These are phyloP conservation scores for Crassisporium funariophilum DNA, from an alignment of 768 basidiomycete genomes.

Conservation along the genomic window DNA sequence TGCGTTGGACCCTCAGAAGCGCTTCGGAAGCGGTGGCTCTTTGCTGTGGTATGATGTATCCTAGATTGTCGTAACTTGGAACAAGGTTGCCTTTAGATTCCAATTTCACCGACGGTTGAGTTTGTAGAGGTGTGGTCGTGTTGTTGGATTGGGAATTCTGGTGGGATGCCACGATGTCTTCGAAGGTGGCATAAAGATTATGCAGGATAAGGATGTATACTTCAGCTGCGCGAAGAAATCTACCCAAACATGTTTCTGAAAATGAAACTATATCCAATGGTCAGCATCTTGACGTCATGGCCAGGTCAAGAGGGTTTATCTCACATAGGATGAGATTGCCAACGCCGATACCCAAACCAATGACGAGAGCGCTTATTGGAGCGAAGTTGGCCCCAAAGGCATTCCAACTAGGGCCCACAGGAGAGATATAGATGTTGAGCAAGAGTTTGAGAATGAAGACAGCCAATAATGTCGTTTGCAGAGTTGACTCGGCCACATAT, in stretches of 20 bases:
- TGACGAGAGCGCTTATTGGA: conserved; percentile 51
- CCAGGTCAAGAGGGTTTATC: conserved; percentile 28
- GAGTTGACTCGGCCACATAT: conserved; percentile 58
- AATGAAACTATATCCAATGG: conserved; percentile 52
- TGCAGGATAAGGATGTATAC: conserved; percentile 64
- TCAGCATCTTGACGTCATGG: conserved; percentile 1
- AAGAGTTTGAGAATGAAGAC: conserved; percentile 65
- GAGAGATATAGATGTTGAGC: conserved; percentile 55
- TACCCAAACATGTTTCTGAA: conserved; percentile 70
- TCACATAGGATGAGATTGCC: conserved; percentile 60
- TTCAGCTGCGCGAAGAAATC: conserved; percentile 64
- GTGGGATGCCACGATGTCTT: too few relatives aligned
- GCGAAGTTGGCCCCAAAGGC: conserved; percentile 49
- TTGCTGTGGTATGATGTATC: too few relatives aligned
- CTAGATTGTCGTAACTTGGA: too few relatives aligned
- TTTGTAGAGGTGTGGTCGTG: too few relatives aligned
- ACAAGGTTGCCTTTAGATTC: too few relatives aligned
- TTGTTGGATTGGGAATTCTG: too few relatives aligned
- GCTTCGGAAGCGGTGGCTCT: too few relatives aligned
- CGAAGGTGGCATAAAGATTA: conserved; percentile 46
- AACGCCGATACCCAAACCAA: conserved; percentile 55
- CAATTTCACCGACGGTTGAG: too few relatives aligned
- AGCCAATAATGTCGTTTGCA: conserved; percentile 60
- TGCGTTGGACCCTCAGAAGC: too few relatives aligned
- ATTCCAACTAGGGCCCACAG: conserved; percentile 39